Base-by-base conservation (phyloP, 2,329 filamentous ascomycete species). In the Zymoseptoria brevis region DNA sequence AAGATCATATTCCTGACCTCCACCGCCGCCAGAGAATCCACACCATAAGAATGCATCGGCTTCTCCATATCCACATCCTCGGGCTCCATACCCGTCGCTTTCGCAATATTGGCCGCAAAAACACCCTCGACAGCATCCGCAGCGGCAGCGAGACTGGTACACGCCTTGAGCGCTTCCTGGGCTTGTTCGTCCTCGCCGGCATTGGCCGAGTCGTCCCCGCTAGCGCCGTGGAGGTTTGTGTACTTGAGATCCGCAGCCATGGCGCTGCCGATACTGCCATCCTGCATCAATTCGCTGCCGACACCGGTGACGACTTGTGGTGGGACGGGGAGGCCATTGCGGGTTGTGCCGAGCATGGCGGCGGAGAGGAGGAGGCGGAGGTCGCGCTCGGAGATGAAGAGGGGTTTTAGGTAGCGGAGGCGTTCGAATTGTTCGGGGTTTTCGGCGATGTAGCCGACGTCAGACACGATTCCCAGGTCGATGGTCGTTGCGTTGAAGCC, bases 401-500 rank as follows among this genome's bases (percentile, higher is more conserved):
- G 48, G 13, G 29, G 52, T 22, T 54, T 54, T 8, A 54, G 52
- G 19, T 48, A 49, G 9, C 50, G 35, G 16, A 56, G 53, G 21
- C 57, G 45, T 19, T 58, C 53, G 52, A 55, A 54, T 49, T 30
- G 53, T 22, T 60, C 58, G 45, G 54, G 54, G 13, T 57, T 55
- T 21, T 59, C 57, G 11, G 57, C 51, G 19, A 60, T 19, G 29
- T 55, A 50, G 4, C 72, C 72, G n/a, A 71, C 65, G 29, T 67
- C 69, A 8, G 63, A 60, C 11, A 73, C 63, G 2, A 64, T 57
- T 8, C 71, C 71, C 1, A 75, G 59, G 51, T 73, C 68, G 24
- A 75, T 62, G 0, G 66, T 62, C 22, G 58, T 58, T 4, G 66
- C 69, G 7, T 56, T 54, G 1, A 72, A 58, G 1, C 71, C 69